Evolutionary conservation across 1,284 basidiomycete species (phyloP), one percentile per base, ranked within the genome.

Genomic region (Microstroma glucosiphilum): DNA sequence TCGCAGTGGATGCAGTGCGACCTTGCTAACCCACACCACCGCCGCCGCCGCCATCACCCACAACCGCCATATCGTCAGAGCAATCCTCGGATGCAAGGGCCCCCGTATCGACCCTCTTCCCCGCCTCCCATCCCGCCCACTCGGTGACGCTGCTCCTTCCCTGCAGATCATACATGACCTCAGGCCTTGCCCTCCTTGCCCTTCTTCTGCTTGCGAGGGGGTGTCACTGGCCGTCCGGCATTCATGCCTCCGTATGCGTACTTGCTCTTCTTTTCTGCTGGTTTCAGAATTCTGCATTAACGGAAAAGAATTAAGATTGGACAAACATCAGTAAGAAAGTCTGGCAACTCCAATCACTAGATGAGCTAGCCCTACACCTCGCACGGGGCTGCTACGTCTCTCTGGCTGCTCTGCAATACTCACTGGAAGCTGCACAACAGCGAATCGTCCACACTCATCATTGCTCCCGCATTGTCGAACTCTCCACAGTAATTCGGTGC

Each of bases 361-460:
- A 37, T 37, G 30, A 37, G 30, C 30, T 9, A 37, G 30, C 30
- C 3, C 9, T 9, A 9, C 30, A 37, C 30, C 30, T 37, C 9
- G 30, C 30, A 9, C 3, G 3, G 3, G 30, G 30, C 30, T 37
- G 9, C 30, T 37, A 3, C 30, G 1, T 12, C 41, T 25, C 55
- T 30, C 12, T 12, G 4, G 4, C 30, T 37, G 30, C 30, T 37
- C 9, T 37, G 30, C 30, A 9, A 13, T 26, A 63, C 62, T 40
- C 56, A 92, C 83, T 96, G 92, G 90, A 98, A 98, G 15, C 93
- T 96, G 82, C 94, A 98, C 68, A 98, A 82, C 70, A 98, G 81
- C 8, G 93, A 96, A 83, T 98, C 94, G 79, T 97, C 94, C 59
- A 98, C 96, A 77, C 90, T 93, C 96, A 98, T 98, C 94, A 98